A percentile compares a stretch with the other conserved stretches of the same genome.
These are phyloP conservation scores for Tremella mesenterica DNA, from an alignment of 768 basidiomycete species.

Conservation along the genomic window DNA sequence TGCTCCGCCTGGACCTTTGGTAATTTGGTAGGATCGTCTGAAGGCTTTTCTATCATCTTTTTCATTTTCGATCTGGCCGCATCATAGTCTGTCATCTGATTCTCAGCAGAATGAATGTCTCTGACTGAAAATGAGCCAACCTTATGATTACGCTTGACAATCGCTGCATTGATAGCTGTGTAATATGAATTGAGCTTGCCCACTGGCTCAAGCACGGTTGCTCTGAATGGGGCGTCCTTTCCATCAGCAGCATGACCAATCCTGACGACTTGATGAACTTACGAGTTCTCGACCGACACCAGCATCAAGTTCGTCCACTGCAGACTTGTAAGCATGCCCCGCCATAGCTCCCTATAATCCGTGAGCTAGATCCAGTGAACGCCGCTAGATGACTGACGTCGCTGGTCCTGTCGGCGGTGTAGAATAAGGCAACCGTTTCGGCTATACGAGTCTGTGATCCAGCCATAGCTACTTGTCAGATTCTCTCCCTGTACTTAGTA, in stretches of 20 bases:
- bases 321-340: conserved; percentile 88
- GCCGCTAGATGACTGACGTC: conserved; percentile 27
- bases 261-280: conserved; percentile 40
- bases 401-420: conserved; percentile 53
- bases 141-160: conserved; percentile 93
- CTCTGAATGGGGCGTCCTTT: conserved; percentile 87
- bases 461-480: conserved; percentile 65
- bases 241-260: neutral
- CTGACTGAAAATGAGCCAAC: conserved; percentile 49
- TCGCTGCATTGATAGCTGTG: conserved; percentile 84
- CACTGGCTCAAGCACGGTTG: conserved; percentile 87
- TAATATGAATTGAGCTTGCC: conserved; percentile 96
- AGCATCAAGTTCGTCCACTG: conserved; percentile 84
- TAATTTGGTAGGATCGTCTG: conserved; percentile 83
- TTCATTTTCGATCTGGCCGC: conserved; percentile 79
- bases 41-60: conserved; percentile 82
- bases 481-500: too few species aligned
- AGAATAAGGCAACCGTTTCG: conserved; percentile 88
- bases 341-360: conserved; percentile 70
- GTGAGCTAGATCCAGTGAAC: conserved; percentile 1
- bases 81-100: conserved; percentile 87
- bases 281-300: conserved; percentile 79
- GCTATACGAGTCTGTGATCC: conserved; percentile 84
- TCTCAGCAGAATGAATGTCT: neutral
- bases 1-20: conserved; percentile 93